Conservation (phyloP, 768 basidiomycete species). For the Kwoniella dejecticola region DNA sequence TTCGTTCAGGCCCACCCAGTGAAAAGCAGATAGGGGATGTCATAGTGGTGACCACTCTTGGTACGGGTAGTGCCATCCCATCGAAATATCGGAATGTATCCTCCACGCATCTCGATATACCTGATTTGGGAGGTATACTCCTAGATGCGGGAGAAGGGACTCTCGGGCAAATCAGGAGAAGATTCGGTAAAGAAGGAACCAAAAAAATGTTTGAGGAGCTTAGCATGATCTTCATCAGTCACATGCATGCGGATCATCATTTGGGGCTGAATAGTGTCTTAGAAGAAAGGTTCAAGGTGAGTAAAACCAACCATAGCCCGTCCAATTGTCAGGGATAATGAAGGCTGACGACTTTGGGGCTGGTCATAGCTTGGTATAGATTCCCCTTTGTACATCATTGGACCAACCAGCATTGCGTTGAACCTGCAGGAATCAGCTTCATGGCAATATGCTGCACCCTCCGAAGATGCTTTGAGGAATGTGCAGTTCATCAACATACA, state of each 20-base stretch:
- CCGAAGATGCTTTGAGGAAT: slow-evolving; percentile 34
- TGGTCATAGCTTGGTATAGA: slow-evolving; percentile 29
- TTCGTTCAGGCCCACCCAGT: slow-evolving; percentile 1
- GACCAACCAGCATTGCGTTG: slow-evolving; percentile 41
- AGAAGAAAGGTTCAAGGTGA: slow-evolving; percentile 68
- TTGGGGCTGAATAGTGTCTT: slow-evolving; percentile 76
- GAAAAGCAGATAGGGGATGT: slow-evolving; percentile 60
- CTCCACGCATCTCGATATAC: slow-evolving; percentile 74
- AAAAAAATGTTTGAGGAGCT: slow-evolving; percentile 64
- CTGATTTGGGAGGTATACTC: slow-evolving; percentile 71
- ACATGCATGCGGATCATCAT: slow-evolving; percentile 92
- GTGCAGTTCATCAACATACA: slow-evolving; percentile 32
- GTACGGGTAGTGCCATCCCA: slow-evolving; percentile 85
- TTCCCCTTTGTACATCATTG: slow-evolving; percentile 65
- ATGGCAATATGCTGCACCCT: slow-evolving; percentile 68
- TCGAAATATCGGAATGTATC: slow-evolving; percentile 81
- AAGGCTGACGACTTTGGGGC: not conserved
- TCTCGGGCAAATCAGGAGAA: slow-evolving; percentile 79
- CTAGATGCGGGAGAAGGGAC: slow-evolving; percentile 92
- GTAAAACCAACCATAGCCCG: slow-evolving; percentile 30
- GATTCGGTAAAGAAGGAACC: slow-evolving; percentile 62
- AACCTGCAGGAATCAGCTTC: slow-evolving; percentile 69
- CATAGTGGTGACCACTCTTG: slow-evolving; percentile 73
- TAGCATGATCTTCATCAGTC: slow-evolving; percentile 81
- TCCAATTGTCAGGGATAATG: not conserved